Evolutionary conservation across 192 early-diverging fungal genomes (phyloP).

Genomic region (Chytriomyces confervae): DNA sequence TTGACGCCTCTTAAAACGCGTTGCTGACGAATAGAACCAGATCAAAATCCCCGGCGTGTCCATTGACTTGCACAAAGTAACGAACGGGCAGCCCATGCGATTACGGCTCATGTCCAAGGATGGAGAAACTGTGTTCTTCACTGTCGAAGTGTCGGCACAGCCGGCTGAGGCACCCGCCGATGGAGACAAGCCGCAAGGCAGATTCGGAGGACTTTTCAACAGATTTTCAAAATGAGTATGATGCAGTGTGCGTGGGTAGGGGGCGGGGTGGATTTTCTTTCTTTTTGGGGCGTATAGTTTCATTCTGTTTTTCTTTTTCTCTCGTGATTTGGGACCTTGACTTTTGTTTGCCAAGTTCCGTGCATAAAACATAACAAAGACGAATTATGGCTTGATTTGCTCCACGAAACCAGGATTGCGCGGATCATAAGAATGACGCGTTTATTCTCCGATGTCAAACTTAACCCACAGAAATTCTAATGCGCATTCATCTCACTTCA

Average conservation of each 20-base stretch:
- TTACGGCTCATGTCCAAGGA: slow-evolving; percentile 35
- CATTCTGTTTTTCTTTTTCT: too few relatives aligned
- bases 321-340: background rate
- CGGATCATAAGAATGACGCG: background rate
- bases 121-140: slow-evolving; percentile 29
- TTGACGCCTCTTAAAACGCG: too few relatives aligned
- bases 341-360: background rate
- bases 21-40: background rate
- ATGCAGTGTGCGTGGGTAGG: background rate
- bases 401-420: background rate
- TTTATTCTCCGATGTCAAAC: background rate
- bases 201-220: background rate
- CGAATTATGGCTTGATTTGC: background rate
- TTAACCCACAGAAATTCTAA: too few relatives aligned
- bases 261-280: background rate
- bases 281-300: background rate
- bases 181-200: background rate
- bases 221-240: background rate
- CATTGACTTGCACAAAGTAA: slow-evolving; percentile 36
- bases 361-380: background rate
- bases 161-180: background rate
- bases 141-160: slow-evolving; percentile 27
- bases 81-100: slow-evolving; percentile 41
- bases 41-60: slow-evolving; percentile 37
- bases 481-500: background rate